phyloP scores from a whole-genome alignment of 2,329 filamentous ascomycete species.

The Paradendryphiella salina region DNA sequence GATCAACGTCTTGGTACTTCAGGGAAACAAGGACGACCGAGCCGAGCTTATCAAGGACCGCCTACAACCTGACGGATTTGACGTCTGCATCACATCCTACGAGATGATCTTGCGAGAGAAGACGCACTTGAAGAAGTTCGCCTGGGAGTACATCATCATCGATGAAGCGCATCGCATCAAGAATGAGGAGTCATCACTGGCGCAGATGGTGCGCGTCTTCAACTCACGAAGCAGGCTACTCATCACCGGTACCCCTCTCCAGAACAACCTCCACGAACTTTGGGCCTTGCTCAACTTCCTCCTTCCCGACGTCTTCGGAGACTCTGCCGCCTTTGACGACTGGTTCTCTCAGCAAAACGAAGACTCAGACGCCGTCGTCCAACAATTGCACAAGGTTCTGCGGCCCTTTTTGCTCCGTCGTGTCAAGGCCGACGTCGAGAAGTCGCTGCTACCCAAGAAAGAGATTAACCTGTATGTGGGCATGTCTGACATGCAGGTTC shows the following conservation, averaged over 20 bases:
- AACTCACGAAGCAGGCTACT: constrained; percentile 92
- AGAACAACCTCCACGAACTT: constrained; percentile 97
- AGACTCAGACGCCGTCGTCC: constrained; percentile 93
- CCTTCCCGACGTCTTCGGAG: constrained; percentile 96
- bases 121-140: constrained; percentile 91
- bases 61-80: constrained; percentile 91
- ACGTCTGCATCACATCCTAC: constrained; percentile 97
- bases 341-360: constrained; percentile 93
- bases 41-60: constrained; percentile 85
- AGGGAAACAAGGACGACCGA: constrained; percentile 93
- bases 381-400: constrained; percentile 90
- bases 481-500: constrained; percentile 99
- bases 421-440: constrained; percentile 97
- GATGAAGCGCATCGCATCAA: constrained; percentile 99
- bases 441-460: constrained; percentile 95
- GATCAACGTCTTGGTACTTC: constrained; percentile 88
- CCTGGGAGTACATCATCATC: constrained; percentile 99
- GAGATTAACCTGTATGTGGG: constrained; percentile 96
- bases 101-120: constrained; percentile 99
- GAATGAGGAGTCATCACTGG: constrained; percentile 96
- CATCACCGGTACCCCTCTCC: constrained; percentile 93
- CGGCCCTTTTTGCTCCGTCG: constrained; percentile 92
- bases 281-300: constrained; percentile 98
- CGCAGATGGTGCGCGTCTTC: constrained; percentile 95
- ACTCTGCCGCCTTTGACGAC: constrained; percentile 93